phyloP scores from a whole-genome alignment of 208 protist genomes.

The Trypanosoma scelopori region DNA sequence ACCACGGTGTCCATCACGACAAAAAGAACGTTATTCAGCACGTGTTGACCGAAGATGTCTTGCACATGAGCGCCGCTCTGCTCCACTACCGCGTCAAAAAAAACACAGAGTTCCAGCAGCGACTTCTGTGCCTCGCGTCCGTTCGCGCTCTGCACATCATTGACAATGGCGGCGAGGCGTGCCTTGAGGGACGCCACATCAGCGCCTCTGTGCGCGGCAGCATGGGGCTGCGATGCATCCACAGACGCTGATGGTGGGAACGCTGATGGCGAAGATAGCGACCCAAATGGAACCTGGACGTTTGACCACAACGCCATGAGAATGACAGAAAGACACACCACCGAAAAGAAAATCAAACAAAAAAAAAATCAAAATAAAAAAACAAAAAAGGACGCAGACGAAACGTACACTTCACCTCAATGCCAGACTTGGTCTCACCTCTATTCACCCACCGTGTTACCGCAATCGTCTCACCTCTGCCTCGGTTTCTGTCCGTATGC shows the following conservation, averaged over 20 bases:
- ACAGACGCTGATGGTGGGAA: neutral
- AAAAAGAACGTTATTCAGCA: constrained; percentile 70
- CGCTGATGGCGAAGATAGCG: neutral
- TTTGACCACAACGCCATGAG: neutral
- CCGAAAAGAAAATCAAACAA: too few species aligned
- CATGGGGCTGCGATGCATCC: neutral
- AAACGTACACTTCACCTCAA: too few species aligned
- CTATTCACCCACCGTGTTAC: too few species aligned
- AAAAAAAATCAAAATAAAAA: too few species aligned
- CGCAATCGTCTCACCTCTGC: too few species aligned
- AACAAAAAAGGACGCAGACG: too few species aligned
- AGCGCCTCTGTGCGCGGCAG: neutral
- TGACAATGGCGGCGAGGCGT: constrained; percentile 26
- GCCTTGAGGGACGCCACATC: constrained; percentile 17
- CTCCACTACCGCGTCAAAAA: constrained; percentile 42
- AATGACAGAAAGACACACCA: too few species aligned
- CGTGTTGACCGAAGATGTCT: constrained; percentile 66
- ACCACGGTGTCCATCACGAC: constrained; percentile 66
- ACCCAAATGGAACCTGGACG: neutral
- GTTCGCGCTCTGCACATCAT: constrained; percentile 29
- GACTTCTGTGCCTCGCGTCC: constrained; percentile 43
- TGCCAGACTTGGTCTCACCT: too few species aligned
- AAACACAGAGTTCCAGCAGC: constrained; percentile 39
- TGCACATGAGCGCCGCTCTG: constrained; percentile 50
- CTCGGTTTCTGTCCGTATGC: too few species aligned